Base-by-base conservation (phyloP, 352 stramenopile species). In the Globisporangium polare region DNA sequence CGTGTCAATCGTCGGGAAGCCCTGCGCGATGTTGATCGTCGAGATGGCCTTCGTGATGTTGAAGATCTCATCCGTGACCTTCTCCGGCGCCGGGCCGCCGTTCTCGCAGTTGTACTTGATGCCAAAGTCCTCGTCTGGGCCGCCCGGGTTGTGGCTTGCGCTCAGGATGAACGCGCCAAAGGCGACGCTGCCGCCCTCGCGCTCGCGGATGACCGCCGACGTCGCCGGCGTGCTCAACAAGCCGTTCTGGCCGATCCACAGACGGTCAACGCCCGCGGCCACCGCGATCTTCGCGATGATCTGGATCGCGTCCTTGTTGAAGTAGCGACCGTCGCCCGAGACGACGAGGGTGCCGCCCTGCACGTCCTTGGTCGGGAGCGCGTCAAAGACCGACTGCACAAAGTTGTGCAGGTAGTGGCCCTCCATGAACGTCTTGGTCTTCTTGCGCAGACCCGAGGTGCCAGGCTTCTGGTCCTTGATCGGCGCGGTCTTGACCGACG, bases 91-190 rank as follows among this genome's bases (percentile, higher is more conserved):
- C 4, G 97, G 97, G 39, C 97, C 96, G 56, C 97, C 97, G 84
- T 99, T 99, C 70, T 97, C 90, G 55, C 74, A 96, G 80, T 99
- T 99, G 88, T 99, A 99, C 75, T 99, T 99, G 68, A 99, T 98
- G 55, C 98, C 98, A 72, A 99, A 99, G 80, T 99, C 97, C 73
- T 98, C 96, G 61, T 98, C 90, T 50, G 96, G 95, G 37, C 97
- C 97, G 72, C 97, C 97, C 39, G 97, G 97, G 84, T 99, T 99
- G 86, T 99, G 97, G 76, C 88, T 98, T 5, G 97, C 97, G 22
- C 96, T 99, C 53, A 99, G 68, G 53, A 99, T 98, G 68, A 99
- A 98, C 13, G 89, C 97, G 60, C 96, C 96, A 54, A 95, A 95
- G 17, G 96, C 90, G 0, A 97, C 94, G 54, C 80, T 87, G 66